These are phyloP conservation scores for Dissophora globulifera DNA, from an alignment of 192 early-diverging fungal species.

Conservation along the genomic window DNA sequence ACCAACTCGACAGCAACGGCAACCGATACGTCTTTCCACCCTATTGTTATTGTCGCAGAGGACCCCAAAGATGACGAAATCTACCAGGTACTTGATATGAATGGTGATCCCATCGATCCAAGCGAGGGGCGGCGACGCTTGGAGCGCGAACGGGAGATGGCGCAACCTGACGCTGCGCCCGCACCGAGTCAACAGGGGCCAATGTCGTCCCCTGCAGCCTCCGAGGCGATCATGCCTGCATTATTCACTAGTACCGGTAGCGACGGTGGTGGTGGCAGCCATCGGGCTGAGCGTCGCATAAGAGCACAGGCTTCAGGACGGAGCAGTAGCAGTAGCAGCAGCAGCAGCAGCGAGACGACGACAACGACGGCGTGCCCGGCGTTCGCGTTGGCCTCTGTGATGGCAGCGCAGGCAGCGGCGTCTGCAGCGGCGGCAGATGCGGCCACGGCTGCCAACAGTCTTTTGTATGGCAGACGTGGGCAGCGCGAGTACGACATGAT, in stretches of 20 bases:
- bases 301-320: too few species aligned
- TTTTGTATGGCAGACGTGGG: constrained; percentile 24
- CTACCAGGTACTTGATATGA: not conserved
- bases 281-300: too few species aligned
- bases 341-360: not conserved
- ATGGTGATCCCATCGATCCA: not conserved
- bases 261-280: not conserved
- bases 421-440: constrained; percentile 44
- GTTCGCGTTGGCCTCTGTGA: constrained; percentile 25
- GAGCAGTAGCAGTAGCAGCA: too few species aligned
- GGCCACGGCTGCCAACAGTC: constrained; percentile 16
- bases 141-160: not conserved
- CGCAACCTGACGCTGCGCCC: constrained; percentile 1
- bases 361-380: constrained; percentile 2
- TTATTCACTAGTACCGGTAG: not conserved
- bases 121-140: not conserved
- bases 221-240: not conserved
- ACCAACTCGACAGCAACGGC: too few species aligned
- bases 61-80: constrained; percentile 28
- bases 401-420: constrained; percentile 31
- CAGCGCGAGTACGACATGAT: constrained; percentile 50
- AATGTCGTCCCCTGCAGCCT: not conserved
- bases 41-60: not conserved
- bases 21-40: too few species aligned
- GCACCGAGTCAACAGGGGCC: constrained; percentile 8